A percentile compares a stretch with the other conserved stretches of the same genome.
phyloP scores from a whole-genome alignment of 768 basidiomycete species.

The Lentinula guzmanii region DNA sequence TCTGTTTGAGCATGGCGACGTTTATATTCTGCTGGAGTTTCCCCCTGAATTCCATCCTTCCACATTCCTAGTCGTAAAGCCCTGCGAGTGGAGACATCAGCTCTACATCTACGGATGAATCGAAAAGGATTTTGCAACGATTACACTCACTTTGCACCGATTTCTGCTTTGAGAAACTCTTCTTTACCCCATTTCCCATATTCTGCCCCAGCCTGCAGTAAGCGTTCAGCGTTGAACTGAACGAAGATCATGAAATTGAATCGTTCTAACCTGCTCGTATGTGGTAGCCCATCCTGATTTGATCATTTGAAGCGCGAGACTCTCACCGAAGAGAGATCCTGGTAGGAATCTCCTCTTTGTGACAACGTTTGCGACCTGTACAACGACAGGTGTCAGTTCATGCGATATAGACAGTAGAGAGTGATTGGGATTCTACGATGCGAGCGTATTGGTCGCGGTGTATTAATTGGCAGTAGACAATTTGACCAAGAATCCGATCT shows the following conservation, averaged over 20 bases:
- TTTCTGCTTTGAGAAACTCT: constrained; percentile 54
- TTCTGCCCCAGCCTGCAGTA: constrained; percentile 55
- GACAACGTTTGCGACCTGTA: constrained; percentile 64
- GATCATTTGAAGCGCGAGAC: constrained; percentile 69
- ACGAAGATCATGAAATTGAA: not conserved
- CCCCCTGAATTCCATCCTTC: constrained; percentile 44
- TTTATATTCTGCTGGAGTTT: constrained; percentile 81
- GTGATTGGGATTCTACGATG: constrained; percentile 44
- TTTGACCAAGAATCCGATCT: constrained; percentile 45
- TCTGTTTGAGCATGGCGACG: constrained; percentile 40
- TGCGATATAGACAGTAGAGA: not conserved
- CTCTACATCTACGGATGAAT: not conserved
- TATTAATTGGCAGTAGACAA: constrained; percentile 66
- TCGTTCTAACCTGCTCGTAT: constrained; percentile 51
- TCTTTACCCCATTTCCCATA: constrained; percentile 70
- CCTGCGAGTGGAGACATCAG: constrained; percentile 26
- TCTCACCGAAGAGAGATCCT: constrained; percentile 38
- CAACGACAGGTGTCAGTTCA: not conserved
- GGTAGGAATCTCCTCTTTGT: constrained; percentile 51
- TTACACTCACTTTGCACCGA: constrained; percentile 55
- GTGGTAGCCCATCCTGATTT: constrained; percentile 69
- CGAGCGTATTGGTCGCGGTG: constrained; percentile 81
- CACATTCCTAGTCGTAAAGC: constrained; percentile 69
- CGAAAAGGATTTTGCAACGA: not conserved
- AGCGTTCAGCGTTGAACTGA: not conserved